A percentile compares a stretch with the other conserved stretches of the same genome.
Conservation (phyloP, 176 grass and related monocot genomes). For the Metroxylon sagu region DNA sequence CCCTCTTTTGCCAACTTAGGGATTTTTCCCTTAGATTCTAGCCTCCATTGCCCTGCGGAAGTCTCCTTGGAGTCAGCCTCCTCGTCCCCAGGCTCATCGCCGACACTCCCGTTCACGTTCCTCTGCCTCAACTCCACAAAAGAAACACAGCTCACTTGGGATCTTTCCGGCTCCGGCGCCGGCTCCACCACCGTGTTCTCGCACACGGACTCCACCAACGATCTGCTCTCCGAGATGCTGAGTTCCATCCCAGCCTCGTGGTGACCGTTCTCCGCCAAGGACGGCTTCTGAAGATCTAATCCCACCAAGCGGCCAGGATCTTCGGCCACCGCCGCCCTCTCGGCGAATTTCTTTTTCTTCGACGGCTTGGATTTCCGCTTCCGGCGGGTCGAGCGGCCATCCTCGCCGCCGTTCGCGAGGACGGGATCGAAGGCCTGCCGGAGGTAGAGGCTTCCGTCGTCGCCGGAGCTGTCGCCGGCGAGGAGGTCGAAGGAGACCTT, state of each 20-base stretch:
- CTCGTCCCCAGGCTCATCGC: conserved; percentile 29
- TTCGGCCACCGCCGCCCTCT: conserved; percentile 16
- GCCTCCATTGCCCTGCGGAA: conserved; percentile 13
- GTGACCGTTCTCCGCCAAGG: background rate
- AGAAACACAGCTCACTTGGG: conserved; percentile 43
- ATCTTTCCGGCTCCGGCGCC: conserved; percentile 34
- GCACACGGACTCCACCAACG: conserved; percentile 34
- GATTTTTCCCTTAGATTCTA: conserved; percentile 33
- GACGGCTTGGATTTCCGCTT: conserved; percentile 32
- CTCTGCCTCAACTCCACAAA: conserved; percentile 79
- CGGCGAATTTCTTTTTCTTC: conserved; percentile 26
- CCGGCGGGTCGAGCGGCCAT: conserved; percentile 30
- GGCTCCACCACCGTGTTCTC: conserved; percentile 24
- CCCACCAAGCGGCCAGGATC: background rate
- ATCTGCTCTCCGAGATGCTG: conserved; percentile 35
- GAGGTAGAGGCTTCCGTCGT: conserved; percentile 18
- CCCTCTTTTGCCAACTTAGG: conserved; percentile 68
- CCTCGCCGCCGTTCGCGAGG: conserved; percentile 9
- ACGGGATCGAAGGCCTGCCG: conserved; percentile 26
- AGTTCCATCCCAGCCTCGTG: conserved; percentile 9
- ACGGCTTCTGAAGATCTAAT: conserved; percentile 8
- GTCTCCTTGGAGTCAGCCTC: conserved; percentile 14
- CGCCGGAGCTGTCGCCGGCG: conserved; percentile 33
- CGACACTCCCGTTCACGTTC: conserved; percentile 43
- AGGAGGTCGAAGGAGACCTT: conserved; percentile 86